A percentile compares a stretch with the other conserved stretches of the same genome.
These are phyloP conservation scores for Friedmanniomyces endolithicus DNA, from an alignment of 495 filamentous ascomycete species.

Conservation along the genomic window DNA sequence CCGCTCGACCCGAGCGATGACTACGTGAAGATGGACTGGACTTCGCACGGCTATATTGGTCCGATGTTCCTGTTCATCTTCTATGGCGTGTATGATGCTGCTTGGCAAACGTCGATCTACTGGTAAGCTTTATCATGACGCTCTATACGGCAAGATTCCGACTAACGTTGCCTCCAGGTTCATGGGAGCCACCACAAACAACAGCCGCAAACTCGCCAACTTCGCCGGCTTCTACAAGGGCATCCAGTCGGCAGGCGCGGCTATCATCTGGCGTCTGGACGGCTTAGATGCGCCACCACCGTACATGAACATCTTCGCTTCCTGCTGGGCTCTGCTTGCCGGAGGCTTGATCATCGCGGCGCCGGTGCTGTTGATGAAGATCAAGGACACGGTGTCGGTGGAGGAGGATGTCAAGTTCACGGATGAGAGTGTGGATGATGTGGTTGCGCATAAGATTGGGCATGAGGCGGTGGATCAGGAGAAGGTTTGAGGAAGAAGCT, in stretches of 20 bases:
- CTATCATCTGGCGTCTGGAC: constrained; percentile 71
- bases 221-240: constrained; percentile 93
- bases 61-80: constrained; percentile 90
- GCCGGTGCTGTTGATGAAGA: constrained; percentile 65
- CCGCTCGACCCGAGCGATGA: constrained; percentile 12
- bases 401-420: constrained; percentile 74
- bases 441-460: background rate
- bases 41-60: constrained; percentile 52
- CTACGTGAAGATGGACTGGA: constrained; percentile 49
- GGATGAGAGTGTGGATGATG: constrained; percentile 49
- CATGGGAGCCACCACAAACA: constrained; percentile 88
- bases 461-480: background rate
- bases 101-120: constrained; percentile 77
- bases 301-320: constrained; percentile 43
- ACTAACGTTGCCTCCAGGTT: constrained; percentile 41
- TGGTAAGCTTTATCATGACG: constrained; percentile 45
- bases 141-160: constrained; percentile 19
- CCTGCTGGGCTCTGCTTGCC: constrained; percentile 61
- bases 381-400: constrained; percentile 57
- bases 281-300: constrained; percentile 38
- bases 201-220: constrained; percentile 81
- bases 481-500: background rate
- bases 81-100: constrained; percentile 82
- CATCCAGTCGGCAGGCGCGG: constrained; percentile 87
- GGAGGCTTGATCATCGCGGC: constrained; percentile 61